Conservation (phyloP, 768 basidiomycete species). For the Paxillus involutus region DNA sequence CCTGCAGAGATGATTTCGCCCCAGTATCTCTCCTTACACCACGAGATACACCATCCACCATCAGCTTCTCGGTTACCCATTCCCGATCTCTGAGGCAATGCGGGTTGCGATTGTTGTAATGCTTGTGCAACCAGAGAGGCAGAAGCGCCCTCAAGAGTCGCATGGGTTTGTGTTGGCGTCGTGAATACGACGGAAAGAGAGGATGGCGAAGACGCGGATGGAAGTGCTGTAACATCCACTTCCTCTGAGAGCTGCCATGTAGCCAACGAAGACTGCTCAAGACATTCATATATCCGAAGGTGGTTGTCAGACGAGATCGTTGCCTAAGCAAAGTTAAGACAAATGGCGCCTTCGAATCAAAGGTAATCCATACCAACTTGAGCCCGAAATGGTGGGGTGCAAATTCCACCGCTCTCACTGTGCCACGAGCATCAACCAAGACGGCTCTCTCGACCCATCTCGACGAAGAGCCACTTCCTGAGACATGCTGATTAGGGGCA, state of each 20-base stretch:
- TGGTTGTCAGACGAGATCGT: constrained; percentile 85
- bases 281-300: constrained; percentile 87
- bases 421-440: constrained; percentile 82
- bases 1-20: constrained; percentile 84
- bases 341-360: background rate
- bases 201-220: constrained; percentile 39
- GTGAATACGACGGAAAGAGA: constrained; percentile 60
- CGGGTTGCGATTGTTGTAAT: constrained; percentile 49
- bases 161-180: constrained; percentile 67
- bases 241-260: constrained; percentile 78
- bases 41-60: constrained; percentile 90
- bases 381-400: constrained; percentile 85
- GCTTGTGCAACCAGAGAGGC: constrained; percentile 65
- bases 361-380: constrained; percentile 62
- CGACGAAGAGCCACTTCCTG: constrained; percentile 30
- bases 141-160: constrained; percentile 52
- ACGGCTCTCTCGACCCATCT: constrained; percentile 77
- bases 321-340: constrained; percentile 50
- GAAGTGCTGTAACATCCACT: constrained; percentile 66
- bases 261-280: constrained; percentile 69
- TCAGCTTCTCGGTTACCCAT: constrained; percentile 76
- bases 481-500: constrained; percentile 7
- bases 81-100: constrained; percentile 38
- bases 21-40: constrained; percentile 97
- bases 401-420: constrained; percentile 84